Conservation (phyloP, 2,329 filamentous ascomycete species). For the Colletotrichum liriopes region DNA sequence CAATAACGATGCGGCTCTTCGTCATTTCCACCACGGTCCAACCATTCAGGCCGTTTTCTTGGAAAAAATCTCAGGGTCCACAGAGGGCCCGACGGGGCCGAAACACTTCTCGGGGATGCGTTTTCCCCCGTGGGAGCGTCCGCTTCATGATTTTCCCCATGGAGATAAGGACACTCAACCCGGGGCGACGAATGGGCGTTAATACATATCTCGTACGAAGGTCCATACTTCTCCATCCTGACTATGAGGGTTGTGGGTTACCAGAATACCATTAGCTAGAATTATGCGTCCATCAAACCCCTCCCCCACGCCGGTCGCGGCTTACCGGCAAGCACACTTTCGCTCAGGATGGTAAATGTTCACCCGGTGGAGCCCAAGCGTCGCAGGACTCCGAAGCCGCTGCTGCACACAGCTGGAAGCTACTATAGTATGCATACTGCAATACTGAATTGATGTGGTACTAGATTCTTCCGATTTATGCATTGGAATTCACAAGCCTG, state of each 20-base stretch:
- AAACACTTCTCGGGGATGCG: not conserved
- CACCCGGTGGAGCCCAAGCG: not conserved
- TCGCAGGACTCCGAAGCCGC: not conserved
- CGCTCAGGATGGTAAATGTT: not conserved
- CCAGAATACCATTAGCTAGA: not conserved
- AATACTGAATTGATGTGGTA: not conserved
- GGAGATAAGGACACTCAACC: slow-evolving; percentile 1
- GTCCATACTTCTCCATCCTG: not conserved
- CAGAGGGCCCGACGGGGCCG: not conserved
- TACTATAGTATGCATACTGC: not conserved
- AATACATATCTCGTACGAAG: not conserved
- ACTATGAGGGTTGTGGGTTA: not conserved
- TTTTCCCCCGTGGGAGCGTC: not conserved
- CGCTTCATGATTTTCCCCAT: slow-evolving; percentile 13
- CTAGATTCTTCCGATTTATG: not conserved
- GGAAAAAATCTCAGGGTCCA: not conserved
- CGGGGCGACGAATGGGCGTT: not conserved
- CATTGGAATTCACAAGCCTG: not conserved
- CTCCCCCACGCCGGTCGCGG: not conserved
- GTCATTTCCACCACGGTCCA: not conserved
- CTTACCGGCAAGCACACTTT: not conserved
- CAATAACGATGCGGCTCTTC: slow-evolving; percentile 1
- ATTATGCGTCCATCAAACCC: not conserved
- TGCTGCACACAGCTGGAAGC: not conserved
- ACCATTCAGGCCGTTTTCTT: not conserved